A percentile compares a stretch with the other conserved stretches of the same genome.
phyloP scores from a whole-genome alignment of 2,329 filamentous ascomycete genomes.

The Arthrobotrys sphaeroides region DNA sequence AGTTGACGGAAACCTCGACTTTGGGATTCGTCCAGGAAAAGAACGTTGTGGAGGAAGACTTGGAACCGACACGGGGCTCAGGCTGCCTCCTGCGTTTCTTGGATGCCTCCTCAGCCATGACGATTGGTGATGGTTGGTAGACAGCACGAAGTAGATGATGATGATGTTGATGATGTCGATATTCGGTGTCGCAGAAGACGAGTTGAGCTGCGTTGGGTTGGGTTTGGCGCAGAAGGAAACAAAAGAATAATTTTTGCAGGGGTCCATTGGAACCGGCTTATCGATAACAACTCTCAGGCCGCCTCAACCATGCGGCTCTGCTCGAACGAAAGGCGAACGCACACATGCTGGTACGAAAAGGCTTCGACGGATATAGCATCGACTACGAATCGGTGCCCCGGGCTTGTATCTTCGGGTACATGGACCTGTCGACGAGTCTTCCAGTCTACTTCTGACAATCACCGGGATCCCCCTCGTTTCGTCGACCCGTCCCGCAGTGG shows the following conservation, averaged over 20 bases:
- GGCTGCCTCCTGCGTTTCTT: conserved; percentile 42
- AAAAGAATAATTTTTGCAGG: conserved; percentile 53
- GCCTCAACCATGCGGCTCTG: conserved; percentile 36
- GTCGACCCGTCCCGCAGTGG: conserved; percentile 54
- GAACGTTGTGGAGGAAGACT: conserved; percentile 28
- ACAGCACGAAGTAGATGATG: neutral
- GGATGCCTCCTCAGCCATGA: conserved; percentile 10
- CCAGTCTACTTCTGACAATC: conserved; percentile 42
- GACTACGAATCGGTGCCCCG: neutral
- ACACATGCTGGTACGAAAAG: no score
- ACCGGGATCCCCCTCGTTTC: conserved; percentile 48
- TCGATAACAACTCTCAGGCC: conserved; percentile 41
- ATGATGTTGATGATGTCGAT: neutral
- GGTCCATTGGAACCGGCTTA: conserved; percentile 44
- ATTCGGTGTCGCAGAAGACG: conserved; percentile 15
- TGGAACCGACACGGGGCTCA: conserved; percentile 29
- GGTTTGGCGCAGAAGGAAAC: conserved; percentile 8
- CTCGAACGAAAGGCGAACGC: no score
- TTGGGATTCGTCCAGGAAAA: conserved; percentile 24
- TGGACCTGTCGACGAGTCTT: conserved; percentile 15
- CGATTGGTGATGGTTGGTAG: neutral
- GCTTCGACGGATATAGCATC: no score
- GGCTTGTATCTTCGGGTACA: conserved; percentile 11
- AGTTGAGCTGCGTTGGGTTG: neutral
- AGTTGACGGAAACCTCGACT: conserved; percentile 10